phyloP scores from a whole-genome alignment of 768 basidiomycete genomes.

The Pleurotus salmoneostramineus region DNA sequence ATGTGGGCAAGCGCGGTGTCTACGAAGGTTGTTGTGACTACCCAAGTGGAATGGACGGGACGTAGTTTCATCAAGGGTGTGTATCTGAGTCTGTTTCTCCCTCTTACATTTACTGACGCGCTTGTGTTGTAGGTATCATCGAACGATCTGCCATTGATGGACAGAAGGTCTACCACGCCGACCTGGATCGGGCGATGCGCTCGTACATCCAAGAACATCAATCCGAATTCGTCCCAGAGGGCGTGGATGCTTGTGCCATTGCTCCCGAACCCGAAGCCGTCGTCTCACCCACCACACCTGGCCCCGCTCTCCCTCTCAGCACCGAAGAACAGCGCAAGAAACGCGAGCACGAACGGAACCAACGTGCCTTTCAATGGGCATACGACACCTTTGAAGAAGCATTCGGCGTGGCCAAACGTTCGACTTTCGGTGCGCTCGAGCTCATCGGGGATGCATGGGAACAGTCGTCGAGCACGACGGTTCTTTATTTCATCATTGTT shows the following conservation, averaged over 20 bases:
- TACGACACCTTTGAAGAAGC: conserved; percentile 84
- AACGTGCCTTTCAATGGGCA: conserved; percentile 81
- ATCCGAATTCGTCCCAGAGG: conserved; percentile 85
- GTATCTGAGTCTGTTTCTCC: conserved; percentile 13
- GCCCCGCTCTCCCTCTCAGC: conserved; percentile 12
- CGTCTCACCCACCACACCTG: conserved; percentile 8
- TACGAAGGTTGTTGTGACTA: conserved; percentile 81
- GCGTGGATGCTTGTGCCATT: conserved; percentile 58
- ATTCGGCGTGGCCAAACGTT: conserved; percentile 63
- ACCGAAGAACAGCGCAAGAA: conserved; percentile 42
- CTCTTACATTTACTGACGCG: neutral
- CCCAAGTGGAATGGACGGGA: conserved; percentile 94
- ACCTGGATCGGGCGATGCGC: conserved; percentile 83
- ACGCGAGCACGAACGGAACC: conserved; percentile 66
- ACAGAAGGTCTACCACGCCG: conserved; percentile 81
- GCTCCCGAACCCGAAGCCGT: conserved; percentile 30
- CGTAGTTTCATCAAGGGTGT: conserved; percentile 94
- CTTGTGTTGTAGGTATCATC: conserved; percentile 68
- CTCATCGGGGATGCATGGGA: conserved; percentile 80
- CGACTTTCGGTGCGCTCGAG: conserved; percentile 69
- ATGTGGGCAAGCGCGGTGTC: conserved; percentile 86
- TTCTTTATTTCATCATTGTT: conserved; percentile 71
- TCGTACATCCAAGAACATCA: conserved; percentile 86
- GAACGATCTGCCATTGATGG: conserved; percentile 90
- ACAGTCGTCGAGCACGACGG: conserved; percentile 65